These are phyloP conservation scores for Taiozyma sp. DNA, from an alignment of 1,139 yeast genomes.

Conservation along the genomic window DNA sequence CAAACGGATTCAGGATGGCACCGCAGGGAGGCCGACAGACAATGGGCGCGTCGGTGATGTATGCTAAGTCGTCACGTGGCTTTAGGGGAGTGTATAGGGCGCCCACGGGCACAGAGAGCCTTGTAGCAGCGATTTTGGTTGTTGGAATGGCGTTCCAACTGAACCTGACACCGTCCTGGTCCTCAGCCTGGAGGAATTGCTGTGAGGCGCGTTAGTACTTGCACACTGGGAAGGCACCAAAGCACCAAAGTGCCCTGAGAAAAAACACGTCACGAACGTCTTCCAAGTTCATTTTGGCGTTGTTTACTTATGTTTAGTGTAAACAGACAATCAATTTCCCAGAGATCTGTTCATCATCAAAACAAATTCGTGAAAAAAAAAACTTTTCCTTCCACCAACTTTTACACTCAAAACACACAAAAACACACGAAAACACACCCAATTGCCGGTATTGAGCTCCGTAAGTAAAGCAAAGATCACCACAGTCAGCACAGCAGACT, in stretches of 20 bases:
- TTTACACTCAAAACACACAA: no score
- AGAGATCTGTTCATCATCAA: not conserved
- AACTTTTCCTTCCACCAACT: no score
- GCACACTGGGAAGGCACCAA: not conserved
- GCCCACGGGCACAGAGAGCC: constrained; percentile 59
- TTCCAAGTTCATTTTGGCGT: not conserved
- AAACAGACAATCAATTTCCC: not conserved
- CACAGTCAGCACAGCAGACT: not conserved
- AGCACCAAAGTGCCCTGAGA: no score
- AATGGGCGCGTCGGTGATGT: constrained; percentile 38
- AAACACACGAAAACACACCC: no score
- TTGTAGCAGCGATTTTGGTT: constrained; percentile 51
- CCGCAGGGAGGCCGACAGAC: constrained; percentile 53
- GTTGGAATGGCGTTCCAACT: constrained; percentile 67
- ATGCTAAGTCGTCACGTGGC: constrained; percentile 40
- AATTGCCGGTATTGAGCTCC: no score
- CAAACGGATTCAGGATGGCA: constrained; percentile 58
- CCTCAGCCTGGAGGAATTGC: constrained; percentile 60
- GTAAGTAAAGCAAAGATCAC: not conserved
- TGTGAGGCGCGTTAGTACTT: not conserved
- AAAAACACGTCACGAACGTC: not conserved
- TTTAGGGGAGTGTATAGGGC: constrained; percentile 65
- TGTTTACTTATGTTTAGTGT: not conserved
- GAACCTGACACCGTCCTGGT: constrained; percentile 61
- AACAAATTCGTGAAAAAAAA: not conserved